A percentile compares a stretch with the other conserved stretches of the same genome.
Evolutionary conservation across 441 rosid genomes (phyloP).

Genomic region (Adansonia madagascariensis): DNA sequence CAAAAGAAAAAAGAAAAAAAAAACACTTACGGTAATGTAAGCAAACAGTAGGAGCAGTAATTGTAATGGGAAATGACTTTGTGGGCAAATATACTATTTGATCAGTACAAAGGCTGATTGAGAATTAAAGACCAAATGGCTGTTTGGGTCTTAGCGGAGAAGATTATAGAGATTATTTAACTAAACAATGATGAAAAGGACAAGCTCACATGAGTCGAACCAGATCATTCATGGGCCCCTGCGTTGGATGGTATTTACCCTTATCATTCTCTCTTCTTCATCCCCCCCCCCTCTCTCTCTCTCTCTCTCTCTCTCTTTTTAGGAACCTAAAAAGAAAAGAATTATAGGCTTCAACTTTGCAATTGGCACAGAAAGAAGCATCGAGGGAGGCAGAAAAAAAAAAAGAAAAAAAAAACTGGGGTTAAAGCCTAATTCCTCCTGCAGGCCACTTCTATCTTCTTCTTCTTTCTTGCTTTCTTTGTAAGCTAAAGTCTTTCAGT

Average conservation of each 20-base stretch:
- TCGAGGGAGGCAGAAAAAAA: constrained; percentile 23
- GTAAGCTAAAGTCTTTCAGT: constrained; percentile 1
- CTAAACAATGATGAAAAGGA: constrained; percentile 66
- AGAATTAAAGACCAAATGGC: constrained; percentile 29
- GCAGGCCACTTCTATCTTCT: not conserved
- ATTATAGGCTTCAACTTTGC: constrained; percentile 27
- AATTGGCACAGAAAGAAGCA: constrained; percentile 26
- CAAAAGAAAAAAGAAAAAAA: not conserved
- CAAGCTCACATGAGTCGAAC: constrained; percentile 93
- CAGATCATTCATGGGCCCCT: constrained; percentile 91
- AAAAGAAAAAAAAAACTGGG: not conserved
- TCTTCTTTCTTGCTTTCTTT: not conserved
- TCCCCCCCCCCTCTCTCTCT: constrained; percentile 13
- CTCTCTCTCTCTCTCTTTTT: constrained; percentile 28
- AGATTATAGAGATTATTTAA: constrained; percentile 17
- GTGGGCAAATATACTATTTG: not conserved
- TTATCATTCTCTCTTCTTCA: not conserved
- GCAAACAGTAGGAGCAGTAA: not conserved
- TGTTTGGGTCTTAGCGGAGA: constrained; percentile 31
- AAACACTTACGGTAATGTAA: not conserved
- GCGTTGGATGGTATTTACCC: constrained; percentile 36
- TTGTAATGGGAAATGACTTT: not conserved
- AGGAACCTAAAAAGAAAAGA: constrained; percentile 37
- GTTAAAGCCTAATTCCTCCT: not conserved
- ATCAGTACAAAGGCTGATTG: not conserved